Evolutionary conservation across 2,329 filamentous ascomycete genomes (phyloP), one percentile per base, ranked within the genome.

Genomic region (Colletotrichum sidae): DNA sequence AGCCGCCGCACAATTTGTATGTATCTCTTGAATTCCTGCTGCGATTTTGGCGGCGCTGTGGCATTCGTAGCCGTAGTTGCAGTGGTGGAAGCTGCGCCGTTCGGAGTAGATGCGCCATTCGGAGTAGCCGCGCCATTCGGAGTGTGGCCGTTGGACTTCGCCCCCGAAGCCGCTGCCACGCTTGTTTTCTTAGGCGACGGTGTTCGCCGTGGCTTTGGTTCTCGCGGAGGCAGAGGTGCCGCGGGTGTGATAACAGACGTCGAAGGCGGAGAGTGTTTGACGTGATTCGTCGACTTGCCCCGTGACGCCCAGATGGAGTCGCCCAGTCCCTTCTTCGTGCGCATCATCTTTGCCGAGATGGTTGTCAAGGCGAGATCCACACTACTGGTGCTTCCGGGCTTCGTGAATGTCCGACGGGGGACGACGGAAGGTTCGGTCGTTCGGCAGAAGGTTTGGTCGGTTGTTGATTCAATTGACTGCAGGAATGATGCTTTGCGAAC

Each of bases 1-100:
- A 90, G 78, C 2, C 88, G 84, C 2, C 84, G 81, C 17, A 87
- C 84, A 35, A 88, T 86, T 69, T 88, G 88, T 65, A 84, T 82
- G 72, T 88, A 89, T 7, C 88, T 83, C 2, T 81, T 77, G 1
- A 89, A 80, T 46, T 88, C 84, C 44, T 80, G 78, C 1, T 77
- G 56, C 55, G 66, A 10, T 71, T 60, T 54, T 60, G 65, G 44
- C 37, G 33, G 38, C 12, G 15, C 39, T 17, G 44, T 33, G 13
- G 42, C n/a, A 8, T 13, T 4, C 42, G 12, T n/a, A 17, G n/a
- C 8, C 8, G 44, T 25, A 25, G 25, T 17, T 10, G 44, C n/a
- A n/a, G 13, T 41, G 3, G 47, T n/a, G 2, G 45, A 4, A 3
- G 45, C 38, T 38, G 8, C 35, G 5, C 49, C n/a, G 37, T 46